phyloP scores from a whole-genome alignment of 352 stramenopile genomes.

The Phytophthora foliorum region DNA sequence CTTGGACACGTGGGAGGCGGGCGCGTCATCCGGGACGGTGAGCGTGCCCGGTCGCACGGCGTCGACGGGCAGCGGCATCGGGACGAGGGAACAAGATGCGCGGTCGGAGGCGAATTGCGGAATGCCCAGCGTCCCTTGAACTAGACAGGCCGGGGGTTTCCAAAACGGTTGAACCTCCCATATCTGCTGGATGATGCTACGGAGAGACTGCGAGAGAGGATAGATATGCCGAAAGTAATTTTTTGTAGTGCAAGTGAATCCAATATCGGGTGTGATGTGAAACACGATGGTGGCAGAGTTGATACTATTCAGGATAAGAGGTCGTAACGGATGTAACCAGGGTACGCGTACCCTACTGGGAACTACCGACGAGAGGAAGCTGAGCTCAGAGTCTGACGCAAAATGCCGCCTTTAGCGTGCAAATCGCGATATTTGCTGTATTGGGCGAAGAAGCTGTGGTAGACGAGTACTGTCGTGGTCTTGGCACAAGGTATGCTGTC shows the following conservation, averaged over 20 bases:
- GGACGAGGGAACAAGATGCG: background rate
- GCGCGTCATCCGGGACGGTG: slow-evolving; percentile 23
- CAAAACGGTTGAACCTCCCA: slow-evolving; percentile 25
- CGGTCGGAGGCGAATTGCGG: slow-evolving; percentile 16
- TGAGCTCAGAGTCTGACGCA: too few relatives aligned
- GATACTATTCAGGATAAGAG: background rate
- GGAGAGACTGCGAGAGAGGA: background rate
- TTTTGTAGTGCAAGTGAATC: background rate
- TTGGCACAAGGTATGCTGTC: too few relatives aligned
- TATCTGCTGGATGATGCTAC: background rate
- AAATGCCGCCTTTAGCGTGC: too few relatives aligned
- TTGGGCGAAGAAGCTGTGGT: too few relatives aligned
- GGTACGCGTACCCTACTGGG: slow-evolving; percentile 7
- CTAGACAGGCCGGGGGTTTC: slow-evolving; percentile 24
- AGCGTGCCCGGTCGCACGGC: slow-evolving; percentile 29
- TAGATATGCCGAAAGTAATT: background rate
- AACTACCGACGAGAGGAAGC: too few relatives aligned
- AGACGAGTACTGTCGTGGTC: too few relatives aligned
- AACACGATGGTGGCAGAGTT: background rate
- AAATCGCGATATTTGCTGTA: too few relatives aligned
- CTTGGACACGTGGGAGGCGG: slow-evolving; percentile 31
- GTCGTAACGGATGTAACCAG: background rate
- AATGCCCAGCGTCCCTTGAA: slow-evolving; percentile 22
- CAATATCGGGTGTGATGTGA: background rate
- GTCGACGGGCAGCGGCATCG: slow-evolving; percentile 41